phyloP scores from a whole-genome alignment of 208 protist genomes.

The Histomonas meleagridis region DNA sequence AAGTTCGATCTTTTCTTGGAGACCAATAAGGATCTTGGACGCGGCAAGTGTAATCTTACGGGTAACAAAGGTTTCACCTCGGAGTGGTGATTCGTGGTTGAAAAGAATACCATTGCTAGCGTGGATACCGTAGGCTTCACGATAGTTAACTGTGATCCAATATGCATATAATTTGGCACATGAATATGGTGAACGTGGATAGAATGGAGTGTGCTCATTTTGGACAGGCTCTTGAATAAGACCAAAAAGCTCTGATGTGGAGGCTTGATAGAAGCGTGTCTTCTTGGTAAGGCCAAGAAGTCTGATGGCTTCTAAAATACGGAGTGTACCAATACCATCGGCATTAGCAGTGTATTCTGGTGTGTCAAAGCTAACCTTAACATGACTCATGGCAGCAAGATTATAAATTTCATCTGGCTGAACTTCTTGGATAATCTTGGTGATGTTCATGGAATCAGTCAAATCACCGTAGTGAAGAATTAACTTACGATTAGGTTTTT shows the following conservation, averaged over 20 bases:
- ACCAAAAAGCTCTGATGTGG: conserved; percentile 61
- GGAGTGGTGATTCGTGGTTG: conserved; percentile 79
- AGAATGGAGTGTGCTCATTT: conserved; percentile 78
- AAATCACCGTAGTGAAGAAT: conserved; percentile 69
- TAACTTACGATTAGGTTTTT: neutral
- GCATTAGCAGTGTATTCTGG: conserved; percentile 77
- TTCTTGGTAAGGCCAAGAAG: conserved; percentile 58
- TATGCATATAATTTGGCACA: conserved; percentile 80
- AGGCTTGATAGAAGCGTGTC: conserved; percentile 60
- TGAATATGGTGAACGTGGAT: conserved; percentile 75
- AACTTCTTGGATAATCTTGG: conserved; percentile 58
- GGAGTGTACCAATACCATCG: conserved; percentile 70
- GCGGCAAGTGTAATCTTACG: conserved; percentile 78
- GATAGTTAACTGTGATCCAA: conserved; percentile 78
- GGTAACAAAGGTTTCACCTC: conserved; percentile 79
- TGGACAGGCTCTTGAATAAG: conserved; percentile 72
- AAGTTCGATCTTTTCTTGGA: conserved; percentile 55
- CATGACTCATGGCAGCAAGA: conserved; percentile 69
- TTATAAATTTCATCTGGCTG: conserved; percentile 49
- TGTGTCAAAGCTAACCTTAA: conserved; percentile 81
- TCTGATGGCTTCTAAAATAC: conserved; percentile 74
- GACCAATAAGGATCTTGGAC: conserved; percentile 59
- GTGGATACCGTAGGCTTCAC: conserved; percentile 74
- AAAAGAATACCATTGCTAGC: conserved; percentile 83
- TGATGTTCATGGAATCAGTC: conserved; percentile 66